These are phyloP conservation scores for Sesbania bispinosa DNA, from an alignment of 306 rosid species.

Conservation along the genomic window DNA sequence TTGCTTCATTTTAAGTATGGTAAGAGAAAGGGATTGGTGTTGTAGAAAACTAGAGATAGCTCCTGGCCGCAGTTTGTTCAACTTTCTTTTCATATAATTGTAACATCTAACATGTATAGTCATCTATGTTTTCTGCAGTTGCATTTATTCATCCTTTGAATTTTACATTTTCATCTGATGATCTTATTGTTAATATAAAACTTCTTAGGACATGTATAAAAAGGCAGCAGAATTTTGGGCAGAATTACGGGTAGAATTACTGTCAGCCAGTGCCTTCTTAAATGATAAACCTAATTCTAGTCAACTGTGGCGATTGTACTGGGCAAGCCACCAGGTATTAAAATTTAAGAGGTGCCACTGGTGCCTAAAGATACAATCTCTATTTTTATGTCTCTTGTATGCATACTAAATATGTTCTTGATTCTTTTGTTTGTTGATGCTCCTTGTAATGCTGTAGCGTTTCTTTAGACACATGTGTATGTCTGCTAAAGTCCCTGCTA, in stretches of 20 bases:
- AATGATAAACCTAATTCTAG: slow-evolving; percentile 75
- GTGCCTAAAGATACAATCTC: background rate
- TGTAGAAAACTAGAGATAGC: slow-evolving; percentile 10
- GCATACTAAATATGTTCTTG: background rate
- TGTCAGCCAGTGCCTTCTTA: slow-evolving; percentile 67
- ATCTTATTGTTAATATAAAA: slow-evolving; percentile 7
- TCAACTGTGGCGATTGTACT: slow-evolving; percentile 92
- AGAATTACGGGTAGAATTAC: slow-evolving; percentile 74
- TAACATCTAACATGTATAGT: background rate
- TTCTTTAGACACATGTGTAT: slow-evolving; percentile 97
- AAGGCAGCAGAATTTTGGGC: slow-evolving; percentile 96
- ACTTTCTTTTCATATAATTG: background rate
- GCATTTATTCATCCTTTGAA: background rate
- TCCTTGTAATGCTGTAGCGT: slow-evolving; percentile 65
- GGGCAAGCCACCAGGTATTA: slow-evolving; percentile 99
- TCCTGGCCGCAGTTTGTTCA: slow-evolving; percentile 14
- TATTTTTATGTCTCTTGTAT: background rate
- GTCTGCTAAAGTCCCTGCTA: slow-evolving; percentile 99
- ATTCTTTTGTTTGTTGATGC: slow-evolving; percentile 21
- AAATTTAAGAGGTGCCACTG: background rate
- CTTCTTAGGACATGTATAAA: slow-evolving; percentile 74
- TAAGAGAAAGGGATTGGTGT: background rate
- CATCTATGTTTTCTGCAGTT: background rate
- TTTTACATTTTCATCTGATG: slow-evolving; percentile 4
- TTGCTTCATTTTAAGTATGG: background rate